Percentiles rank a stretch among this genome's conserved stretches.
phyloP scores from a whole-genome alignment of 306 rosid genomes.

The Cucumis sativus region DNA sequence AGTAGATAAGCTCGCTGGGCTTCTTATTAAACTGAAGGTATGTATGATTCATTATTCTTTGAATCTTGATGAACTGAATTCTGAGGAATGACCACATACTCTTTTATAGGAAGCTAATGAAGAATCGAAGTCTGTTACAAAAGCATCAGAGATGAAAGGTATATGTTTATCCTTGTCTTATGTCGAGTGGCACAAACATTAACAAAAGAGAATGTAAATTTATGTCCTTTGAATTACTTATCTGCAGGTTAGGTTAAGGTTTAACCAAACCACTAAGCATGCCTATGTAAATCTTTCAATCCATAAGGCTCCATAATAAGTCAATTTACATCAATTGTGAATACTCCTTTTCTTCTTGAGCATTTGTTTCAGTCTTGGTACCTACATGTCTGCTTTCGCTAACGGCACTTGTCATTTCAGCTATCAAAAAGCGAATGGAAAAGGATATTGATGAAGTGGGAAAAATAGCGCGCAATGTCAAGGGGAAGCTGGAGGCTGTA shows the following conservation, averaged over 20 bases:
- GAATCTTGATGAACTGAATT: not conserved
- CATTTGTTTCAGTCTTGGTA: not conserved
- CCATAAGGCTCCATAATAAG: not conserved
- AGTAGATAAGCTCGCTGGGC: slow-evolving; percentile 47
- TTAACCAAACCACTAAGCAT: not conserved
- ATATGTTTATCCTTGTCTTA: not conserved
- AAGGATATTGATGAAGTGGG: slow-evolving; percentile 96
- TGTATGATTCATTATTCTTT: not conserved
- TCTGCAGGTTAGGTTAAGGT: not conserved
- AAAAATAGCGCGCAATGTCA: slow-evolving; percentile 72
- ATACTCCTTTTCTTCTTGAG: not conserved
- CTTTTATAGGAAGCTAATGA: slow-evolving; percentile 56
- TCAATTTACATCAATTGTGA: not conserved
- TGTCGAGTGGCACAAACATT: not conserved
- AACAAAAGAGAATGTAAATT: not conserved
- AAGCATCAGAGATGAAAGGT: slow-evolving; percentile 92
- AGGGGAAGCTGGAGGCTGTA: slow-evolving; percentile 68
- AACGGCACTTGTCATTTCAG: slow-evolving; percentile 32
- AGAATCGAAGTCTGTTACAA: slow-evolving; percentile 86
- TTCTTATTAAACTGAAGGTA: slow-evolving; percentile 78
- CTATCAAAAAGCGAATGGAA: slow-evolving; percentile 93
- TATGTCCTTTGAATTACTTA: not conserved
- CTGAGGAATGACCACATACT: not conserved
- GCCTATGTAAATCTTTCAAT: not conserved
- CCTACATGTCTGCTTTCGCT: not conserved